Base-by-base conservation (phyloP, 805 yeast species). In the Yarrowia sp. region DNA sequence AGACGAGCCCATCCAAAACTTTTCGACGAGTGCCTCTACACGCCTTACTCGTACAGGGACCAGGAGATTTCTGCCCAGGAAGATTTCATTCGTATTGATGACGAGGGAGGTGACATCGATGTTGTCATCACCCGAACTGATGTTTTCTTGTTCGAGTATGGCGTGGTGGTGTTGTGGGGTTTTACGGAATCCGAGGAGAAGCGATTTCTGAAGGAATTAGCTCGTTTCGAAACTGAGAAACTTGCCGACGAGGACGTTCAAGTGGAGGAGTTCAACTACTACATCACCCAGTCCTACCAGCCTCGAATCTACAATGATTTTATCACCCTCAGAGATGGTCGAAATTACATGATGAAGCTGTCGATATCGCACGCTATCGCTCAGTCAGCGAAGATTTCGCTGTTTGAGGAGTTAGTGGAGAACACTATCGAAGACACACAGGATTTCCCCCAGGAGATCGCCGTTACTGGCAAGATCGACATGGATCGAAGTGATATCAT, bases 91-190 rank as follows among this genome's bases (percentile, higher is more conserved):
- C 78, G 96, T 70, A 78, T 94, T 44, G 97, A 92, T 69, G 97
- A 91, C 73, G 97, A 93, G 76, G 98, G 98, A 68, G 97, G 97
- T 39, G 97, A 92, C 72, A 91, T 94, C 64, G 94, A 92, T 73
- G 87, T 94, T 58, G 89, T 88, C 73, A 83, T 85, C 69, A 76
- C 74, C 34, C 83, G 85, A 36, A 88, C 88, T 10, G 98, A 93
- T 75, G 81, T 92, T 9, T 95, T 93, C 74, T 81, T 95, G 9
- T 95, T 95, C 79, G 97, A 93, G 74, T 95, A 95, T 77, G 99
- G 99, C 20, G 99, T 95, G n/a, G 87, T 92, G 39, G 97, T 95
- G 1, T 79, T 95, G 81, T 95, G 99, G 99, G 99, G 99, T 0
- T 95, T 91, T 74, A 86, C 92, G 1, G 83, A 86, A 66, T 84